Percentiles rank a stretch among this genome's conserved stretches.
Conservation (phyloP, 2,329 filamentous ascomycete genomes). For the Verticillium isaacii region DNA sequence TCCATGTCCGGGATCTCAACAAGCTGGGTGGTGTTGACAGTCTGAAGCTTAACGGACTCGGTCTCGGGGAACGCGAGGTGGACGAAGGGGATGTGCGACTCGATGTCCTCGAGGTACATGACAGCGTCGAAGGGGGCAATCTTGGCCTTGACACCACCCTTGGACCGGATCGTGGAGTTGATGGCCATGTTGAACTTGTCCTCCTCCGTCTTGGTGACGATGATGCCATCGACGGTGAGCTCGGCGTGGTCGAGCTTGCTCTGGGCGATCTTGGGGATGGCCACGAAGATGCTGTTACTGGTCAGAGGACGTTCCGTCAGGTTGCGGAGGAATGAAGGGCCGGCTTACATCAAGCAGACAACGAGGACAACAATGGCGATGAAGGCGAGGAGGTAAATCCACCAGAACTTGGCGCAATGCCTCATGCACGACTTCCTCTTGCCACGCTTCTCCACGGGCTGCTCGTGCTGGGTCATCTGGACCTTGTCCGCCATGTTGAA, state of each 20-base stretch:
- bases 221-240: conserved; percentile 47
- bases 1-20: conserved; percentile 39
- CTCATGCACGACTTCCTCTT: conserved; percentile 35
- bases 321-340: neutral
- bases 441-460: conserved; percentile 15
- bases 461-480: conserved; percentile 29
- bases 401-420: conserved; percentile 57
- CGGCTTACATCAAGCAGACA: conserved; percentile 55
- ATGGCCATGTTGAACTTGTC: conserved; percentile 46
- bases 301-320: conserved; percentile 1
- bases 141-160: conserved; percentile 46
- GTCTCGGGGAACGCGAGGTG: conserved; percentile 47
- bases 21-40: conserved; percentile 47
- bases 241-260: conserved; percentile 47
- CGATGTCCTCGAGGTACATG: conserved; percentile 49
- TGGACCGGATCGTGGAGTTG: conserved; percentile 50
- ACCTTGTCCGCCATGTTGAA: conserved; percentile 32
- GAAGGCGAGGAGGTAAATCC: conserved; percentile 50
- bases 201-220: conserved; percentile 39
- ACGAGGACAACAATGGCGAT: conserved; percentile 47
- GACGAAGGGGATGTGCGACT: conserved; percentile 43
- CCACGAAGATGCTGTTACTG: conserved; percentile 47
- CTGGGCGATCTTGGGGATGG: conserved; percentile 53
- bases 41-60: conserved; percentile 40
- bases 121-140: conserved; percentile 45